Conservation (phyloP, 192 early-diverging fungal genomes). For the Paraglomus brasilianum region DNA sequence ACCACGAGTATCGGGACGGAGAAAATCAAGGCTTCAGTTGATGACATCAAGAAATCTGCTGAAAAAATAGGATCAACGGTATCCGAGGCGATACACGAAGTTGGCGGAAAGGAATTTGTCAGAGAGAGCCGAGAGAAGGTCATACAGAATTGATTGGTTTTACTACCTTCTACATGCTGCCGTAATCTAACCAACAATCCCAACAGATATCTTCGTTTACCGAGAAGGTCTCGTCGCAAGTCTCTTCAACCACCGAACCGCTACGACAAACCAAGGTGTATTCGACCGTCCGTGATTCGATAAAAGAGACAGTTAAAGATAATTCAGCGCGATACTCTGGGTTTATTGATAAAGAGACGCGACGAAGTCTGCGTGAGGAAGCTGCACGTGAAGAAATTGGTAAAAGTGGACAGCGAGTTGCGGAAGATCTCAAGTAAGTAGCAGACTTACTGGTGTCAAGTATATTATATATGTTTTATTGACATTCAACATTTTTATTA, state of each 20-base stretch:
- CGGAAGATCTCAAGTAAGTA: conserved; percentile 41
- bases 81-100: conserved; percentile 63
- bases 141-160: conserved; percentile 25
- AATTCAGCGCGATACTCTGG: conserved; percentile 70
- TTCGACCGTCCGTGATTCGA: conserved; percentile 59
- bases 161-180: neutral
- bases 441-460: conserved; percentile 23
- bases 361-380: conserved; percentile 55
- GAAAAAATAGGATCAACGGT: conserved; percentile 65
- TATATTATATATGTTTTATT: conserved; percentile 19
- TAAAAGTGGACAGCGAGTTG: conserved; percentile 9
- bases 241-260: conserved; percentile 64
- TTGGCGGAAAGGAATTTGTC: conserved; percentile 72
- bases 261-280: conserved; percentile 67
- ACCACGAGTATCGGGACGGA: conserved; percentile 44
- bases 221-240: conserved; percentile 60
- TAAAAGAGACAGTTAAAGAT: conserved; percentile 72
- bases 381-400: conserved; percentile 33
- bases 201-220: conserved; percentile 56
- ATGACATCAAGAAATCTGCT: conserved; percentile 69
- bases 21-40: conserved; percentile 58
- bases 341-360: conserved; percentile 73
- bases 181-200: no score
- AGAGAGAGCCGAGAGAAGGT: conserved; percentile 75
- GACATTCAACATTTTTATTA: neutral